A percentile compares a stretch with the other conserved stretches of the same genome.
These are phyloP conservation scores for Pleurotus djamor DNA, from an alignment of 768 basidiomycete genomes.

Conservation along the genomic window DNA sequence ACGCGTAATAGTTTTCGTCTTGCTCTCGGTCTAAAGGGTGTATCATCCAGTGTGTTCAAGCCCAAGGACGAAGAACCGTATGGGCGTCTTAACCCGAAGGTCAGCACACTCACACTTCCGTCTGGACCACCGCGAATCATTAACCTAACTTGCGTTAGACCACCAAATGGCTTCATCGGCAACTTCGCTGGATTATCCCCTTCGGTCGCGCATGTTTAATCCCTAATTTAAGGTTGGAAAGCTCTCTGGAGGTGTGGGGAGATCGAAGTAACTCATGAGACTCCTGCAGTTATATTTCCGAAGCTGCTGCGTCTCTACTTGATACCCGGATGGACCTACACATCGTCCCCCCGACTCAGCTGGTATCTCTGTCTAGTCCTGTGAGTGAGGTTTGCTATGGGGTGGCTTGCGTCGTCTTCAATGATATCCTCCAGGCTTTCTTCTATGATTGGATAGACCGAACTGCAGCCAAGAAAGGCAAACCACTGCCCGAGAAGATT, in stretches of 20 bases:
- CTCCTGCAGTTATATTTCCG: slow-evolving; percentile 73
- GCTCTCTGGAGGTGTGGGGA: not conserved
- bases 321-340: slow-evolving; percentile 71
- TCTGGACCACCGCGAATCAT: not conserved
- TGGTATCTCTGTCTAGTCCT: slow-evolving; percentile 80
- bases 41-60: slow-evolving; percentile 71
- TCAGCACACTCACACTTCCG: slow-evolving; percentile 16
- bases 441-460: slow-evolving; percentile 93
- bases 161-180: slow-evolving; percentile 87
- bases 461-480: slow-evolving; percentile 79
- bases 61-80: slow-evolving; percentile 92
- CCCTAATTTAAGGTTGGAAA: slow-evolving; percentile 74
- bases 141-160: slow-evolving; percentile 42
- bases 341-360: slow-evolving; percentile 84
- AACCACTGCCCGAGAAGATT: slow-evolving; percentile 82
- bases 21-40: not conserved
- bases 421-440: slow-evolving; percentile 55
- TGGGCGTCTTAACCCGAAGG: slow-evolving; percentile 85
- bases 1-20: not conserved
- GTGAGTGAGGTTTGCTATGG: slow-evolving; percentile 27
- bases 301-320: slow-evolving; percentile 84
- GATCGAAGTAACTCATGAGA: not conserved
- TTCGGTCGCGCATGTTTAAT: slow-evolving; percentile 89
- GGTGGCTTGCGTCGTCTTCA: no score
- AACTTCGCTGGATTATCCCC: slow-evolving; percentile 87